phyloP scores from a whole-genome alignment of 2,329 filamentous ascomycete genomes.

The Dothideomycetes sp. region DNA sequence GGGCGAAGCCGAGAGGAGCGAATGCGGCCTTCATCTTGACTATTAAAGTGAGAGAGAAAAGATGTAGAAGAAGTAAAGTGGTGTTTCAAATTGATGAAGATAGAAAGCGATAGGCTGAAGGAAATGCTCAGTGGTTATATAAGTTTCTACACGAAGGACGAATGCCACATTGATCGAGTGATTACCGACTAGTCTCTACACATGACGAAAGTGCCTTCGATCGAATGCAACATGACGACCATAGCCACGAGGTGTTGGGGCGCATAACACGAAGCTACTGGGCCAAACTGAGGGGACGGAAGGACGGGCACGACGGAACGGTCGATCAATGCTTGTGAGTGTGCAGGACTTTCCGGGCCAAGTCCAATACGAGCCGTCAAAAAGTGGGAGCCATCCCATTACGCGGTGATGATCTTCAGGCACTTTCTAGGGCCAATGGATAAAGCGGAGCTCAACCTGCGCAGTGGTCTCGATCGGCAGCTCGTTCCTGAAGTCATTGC shows the following conservation, averaged over 20 bases:
- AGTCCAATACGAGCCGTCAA: not conserved
- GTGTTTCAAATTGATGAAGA: not conserved
- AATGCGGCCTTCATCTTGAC: constrained; percentile 8
- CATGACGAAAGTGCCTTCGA: no score
- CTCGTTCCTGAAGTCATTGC: constrained; percentile 7
- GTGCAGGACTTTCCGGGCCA: not conserved
- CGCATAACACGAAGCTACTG: no score
- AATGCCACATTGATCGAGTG: no score
- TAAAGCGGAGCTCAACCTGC: not conserved
- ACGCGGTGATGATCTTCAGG: not conserved
- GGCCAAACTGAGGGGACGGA: no score
- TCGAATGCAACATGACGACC: no score
- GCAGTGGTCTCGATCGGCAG: not conserved
- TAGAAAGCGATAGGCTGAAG: not conserved
- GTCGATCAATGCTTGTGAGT: not conserved
- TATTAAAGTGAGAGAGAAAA: constrained; percentile 3
- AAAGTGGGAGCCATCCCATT: no score
- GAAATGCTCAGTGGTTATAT: no score
- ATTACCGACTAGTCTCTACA: no score
- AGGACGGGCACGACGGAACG: no score
- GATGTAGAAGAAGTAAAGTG: not conserved
- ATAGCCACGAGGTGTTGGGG: not conserved
- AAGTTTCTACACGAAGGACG: no score
- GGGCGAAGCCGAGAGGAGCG: constrained; percentile 9
- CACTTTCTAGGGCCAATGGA: not conserved